A percentile compares a stretch with the other conserved stretches of the same genome.
Evolutionary conservation across 768 basidiomycete species (phyloP).

Genomic region (Termitomyces sp.): DNA sequence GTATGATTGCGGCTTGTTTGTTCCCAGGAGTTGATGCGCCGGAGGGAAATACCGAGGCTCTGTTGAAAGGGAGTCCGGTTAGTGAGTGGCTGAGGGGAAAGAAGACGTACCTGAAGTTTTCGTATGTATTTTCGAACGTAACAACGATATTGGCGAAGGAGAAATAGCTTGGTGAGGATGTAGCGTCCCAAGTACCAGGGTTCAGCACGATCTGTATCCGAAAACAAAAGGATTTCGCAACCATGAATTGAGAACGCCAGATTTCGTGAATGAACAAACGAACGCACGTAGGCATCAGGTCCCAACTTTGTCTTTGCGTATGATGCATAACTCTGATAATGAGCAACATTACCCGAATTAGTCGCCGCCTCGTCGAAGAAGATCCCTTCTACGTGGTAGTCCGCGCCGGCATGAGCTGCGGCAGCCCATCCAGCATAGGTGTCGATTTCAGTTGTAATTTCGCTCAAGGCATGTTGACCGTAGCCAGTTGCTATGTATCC

Average conservation of each 20-base stretch:
- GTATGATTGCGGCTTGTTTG: conserved; percentile 26
- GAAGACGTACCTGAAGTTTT: conserved; percentile 21
- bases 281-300: conserved; percentile 12
- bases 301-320: conserved; percentile 13
- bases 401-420: not conserved
- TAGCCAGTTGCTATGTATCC: conserved; percentile 26
- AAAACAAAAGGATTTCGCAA: not conserved
- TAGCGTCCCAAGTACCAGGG: not conserved
- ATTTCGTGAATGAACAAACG: not conserved
- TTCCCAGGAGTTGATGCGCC: conserved; percentile 11
- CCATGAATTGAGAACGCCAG: not conserved
- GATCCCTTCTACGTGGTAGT: conserved; percentile 23
- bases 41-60: conserved; percentile 17
- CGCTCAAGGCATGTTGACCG: conserved; percentile 13
- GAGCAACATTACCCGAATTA: conserved; percentile 1
- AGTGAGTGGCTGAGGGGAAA: no score
- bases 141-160: conserved; percentile 18
- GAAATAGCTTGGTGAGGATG: not conserved
- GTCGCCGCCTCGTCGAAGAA: no score
- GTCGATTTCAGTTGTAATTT: conserved; percentile 21
- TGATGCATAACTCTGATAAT: conserved; percentile 19
- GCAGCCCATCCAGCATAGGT: conserved; percentile 25
- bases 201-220: not conserved
- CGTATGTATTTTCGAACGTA: conserved; percentile 22
- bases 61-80: not conserved